Conservation (phyloP, 345 rosid genomes). For the Atalantia buxifolia region DNA sequence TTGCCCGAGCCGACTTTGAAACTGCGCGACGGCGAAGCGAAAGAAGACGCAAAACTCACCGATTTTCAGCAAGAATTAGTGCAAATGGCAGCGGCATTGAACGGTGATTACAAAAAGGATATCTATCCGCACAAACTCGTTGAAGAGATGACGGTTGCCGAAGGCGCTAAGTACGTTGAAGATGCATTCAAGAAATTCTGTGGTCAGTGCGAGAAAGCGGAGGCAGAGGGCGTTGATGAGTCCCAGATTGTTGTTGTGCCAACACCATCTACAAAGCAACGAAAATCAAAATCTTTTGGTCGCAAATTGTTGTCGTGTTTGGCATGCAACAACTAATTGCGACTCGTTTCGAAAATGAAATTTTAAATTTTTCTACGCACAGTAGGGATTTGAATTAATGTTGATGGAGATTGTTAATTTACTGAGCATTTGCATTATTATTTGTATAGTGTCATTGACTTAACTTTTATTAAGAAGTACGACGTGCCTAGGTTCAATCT, state of each 20-base stretch:
- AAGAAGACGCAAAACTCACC: slow-evolving; percentile 42
- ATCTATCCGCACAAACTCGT: slow-evolving; percentile 40
- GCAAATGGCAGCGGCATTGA: slow-evolving; percentile 56
- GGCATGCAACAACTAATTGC: slow-evolving; percentile 36
- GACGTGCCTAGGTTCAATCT: too few relatives aligned
- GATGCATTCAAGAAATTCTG: slow-evolving; percentile 42
- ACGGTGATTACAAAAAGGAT: slow-evolving; percentile 48
- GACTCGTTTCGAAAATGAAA: background rate
- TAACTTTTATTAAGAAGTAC: too few relatives aligned
- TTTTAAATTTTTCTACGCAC: background rate
- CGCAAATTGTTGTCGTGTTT: slow-evolving; percentile 53
- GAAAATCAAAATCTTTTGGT: slow-evolving; percentile 26
- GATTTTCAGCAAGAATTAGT: slow-evolving; percentile 61
- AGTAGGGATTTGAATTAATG: background rate
- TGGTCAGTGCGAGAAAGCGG: slow-evolving; percentile 43
- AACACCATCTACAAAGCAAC: slow-evolving; percentile 10
- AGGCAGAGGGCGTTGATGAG: slow-evolving; percentile 33
- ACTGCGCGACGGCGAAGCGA: slow-evolving; percentile 32
- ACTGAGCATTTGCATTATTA: background rate
- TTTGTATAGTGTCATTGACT: too few relatives aligned
- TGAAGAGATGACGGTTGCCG: slow-evolving; percentile 47
- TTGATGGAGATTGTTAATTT: background rate
- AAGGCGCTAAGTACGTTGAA: slow-evolving; percentile 43
- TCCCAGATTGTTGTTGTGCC: slow-evolving; percentile 29
- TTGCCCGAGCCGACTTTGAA: slow-evolving; percentile 37